Percentiles rank a stretch among this genome's conserved stretches.
These are phyloP conservation scores for Wickerhamomyces sp. DNA, from an alignment of 1,139 yeast species.

Conservation along the genomic window DNA sequence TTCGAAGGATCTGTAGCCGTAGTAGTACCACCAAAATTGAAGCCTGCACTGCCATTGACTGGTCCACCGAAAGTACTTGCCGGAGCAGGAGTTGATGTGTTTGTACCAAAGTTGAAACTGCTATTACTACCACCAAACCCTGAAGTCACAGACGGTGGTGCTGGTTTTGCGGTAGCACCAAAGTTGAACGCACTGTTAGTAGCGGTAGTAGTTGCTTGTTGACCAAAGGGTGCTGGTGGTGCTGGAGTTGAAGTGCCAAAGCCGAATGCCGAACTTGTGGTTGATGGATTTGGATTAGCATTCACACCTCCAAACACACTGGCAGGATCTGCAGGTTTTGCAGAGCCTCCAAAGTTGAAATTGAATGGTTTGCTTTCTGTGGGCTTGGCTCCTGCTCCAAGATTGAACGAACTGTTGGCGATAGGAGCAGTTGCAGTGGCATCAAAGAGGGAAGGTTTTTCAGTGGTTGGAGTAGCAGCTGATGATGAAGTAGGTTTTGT, in stretches of 20 bases:
- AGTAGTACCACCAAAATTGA: constrained; percentile 15
- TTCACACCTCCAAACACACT: constrained; percentile 15
- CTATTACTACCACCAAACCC: constrained; percentile 3
- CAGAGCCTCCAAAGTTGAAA: constrained; percentile 5
- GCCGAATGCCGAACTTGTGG: constrained; percentile 9
- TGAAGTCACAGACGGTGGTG: background rate
- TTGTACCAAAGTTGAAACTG: constrained; percentile 2
- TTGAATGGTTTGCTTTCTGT: background rate
- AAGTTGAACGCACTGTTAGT: constrained; percentile 12
- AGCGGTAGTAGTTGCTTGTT: constrained; percentile 1
- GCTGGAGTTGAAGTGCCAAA: constrained; percentile 14
- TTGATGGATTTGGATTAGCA: constrained; percentile 2
- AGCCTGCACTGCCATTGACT: background rate
- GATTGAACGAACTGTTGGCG: background rate
- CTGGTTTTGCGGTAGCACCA: constrained; percentile 7
- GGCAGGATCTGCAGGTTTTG: constrained; percentile 17
- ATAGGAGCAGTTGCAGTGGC: background rate
- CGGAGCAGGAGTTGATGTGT: constrained; percentile 2
- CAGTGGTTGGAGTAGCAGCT: constrained; percentile 2
- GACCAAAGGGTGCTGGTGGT: constrained; percentile 4
- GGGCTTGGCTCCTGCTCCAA: background rate
- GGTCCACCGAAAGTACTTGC: constrained; percentile 5
- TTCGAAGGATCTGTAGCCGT: constrained; percentile 8
- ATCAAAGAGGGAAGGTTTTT: background rate
- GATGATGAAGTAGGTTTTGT: background rate